Conservation (phyloP, 495 filamentous ascomycete species). For the Chaetomium tenue region DNA sequence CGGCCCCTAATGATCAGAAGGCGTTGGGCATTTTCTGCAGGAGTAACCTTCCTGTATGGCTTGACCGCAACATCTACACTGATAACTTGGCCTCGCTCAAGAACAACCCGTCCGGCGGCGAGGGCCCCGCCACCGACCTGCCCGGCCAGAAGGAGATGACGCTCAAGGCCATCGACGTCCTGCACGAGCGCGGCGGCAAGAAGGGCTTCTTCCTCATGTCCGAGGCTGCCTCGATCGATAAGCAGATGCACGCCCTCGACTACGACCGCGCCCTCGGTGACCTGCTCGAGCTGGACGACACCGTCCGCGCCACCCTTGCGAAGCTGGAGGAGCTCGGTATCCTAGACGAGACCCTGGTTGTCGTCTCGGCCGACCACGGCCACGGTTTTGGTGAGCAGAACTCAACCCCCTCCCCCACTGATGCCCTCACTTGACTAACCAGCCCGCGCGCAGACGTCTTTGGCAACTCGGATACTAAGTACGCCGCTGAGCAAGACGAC, state of each 20-base stretch:
- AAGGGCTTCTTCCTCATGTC: constrained; percentile 76
- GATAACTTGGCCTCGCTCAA: constrained; percentile 57
- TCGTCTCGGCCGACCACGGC: constrained; percentile 75
- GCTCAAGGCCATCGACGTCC: constrained; percentile 70
- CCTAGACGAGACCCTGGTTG: constrained; percentile 63
- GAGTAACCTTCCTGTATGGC: constrained; percentile 66
- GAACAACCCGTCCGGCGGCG: constrained; percentile 61
- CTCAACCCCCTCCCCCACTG: background rate
- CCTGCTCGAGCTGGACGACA: constrained; percentile 73
- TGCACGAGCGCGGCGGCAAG: constrained; percentile 58
- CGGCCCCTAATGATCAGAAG: constrained; percentile 51
- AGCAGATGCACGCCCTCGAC: constrained; percentile 74
- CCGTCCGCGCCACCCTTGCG: constrained; percentile 62
- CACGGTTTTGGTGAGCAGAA: constrained; percentile 60
- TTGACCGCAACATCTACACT: constrained; percentile 69
- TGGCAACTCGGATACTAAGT: constrained; percentile 54
- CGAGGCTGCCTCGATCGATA: constrained; percentile 74
- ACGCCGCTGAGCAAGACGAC: constrained; percentile 56
- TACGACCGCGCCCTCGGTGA: constrained; percentile 75
- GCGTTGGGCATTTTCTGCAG: constrained; percentile 68
- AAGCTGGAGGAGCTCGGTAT: constrained; percentile 56
- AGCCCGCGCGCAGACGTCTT: constrained; percentile 36
- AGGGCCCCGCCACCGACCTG: constrained; percentile 59
- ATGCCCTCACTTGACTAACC: background rate
- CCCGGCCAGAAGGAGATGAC: constrained; percentile 81